Conservation (phyloP, 1,139 yeast genomes). For the Taphrina betulina region DNA sequence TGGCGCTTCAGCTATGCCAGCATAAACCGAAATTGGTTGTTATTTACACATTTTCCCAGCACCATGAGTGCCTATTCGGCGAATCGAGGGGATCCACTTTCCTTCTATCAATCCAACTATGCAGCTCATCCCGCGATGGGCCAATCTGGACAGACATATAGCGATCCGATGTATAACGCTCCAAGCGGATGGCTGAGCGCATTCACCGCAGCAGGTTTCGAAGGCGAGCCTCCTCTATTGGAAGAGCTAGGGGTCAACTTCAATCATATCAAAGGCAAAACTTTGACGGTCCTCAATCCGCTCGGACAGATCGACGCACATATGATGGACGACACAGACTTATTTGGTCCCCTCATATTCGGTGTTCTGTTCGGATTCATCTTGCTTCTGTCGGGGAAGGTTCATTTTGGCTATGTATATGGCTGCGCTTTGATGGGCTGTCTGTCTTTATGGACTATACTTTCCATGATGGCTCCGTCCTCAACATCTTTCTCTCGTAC, state of each 20-base stretch:
- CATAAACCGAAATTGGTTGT: too few relatives aligned
- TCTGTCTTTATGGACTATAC: slow-evolving; percentile 73
- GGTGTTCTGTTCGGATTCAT: slow-evolving; percentile 86
- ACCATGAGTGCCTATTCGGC: slow-evolving; percentile 9
- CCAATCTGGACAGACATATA: slow-evolving; percentile 2
- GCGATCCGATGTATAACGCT: slow-evolving; percentile 1
- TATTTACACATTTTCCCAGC: too few relatives aligned
- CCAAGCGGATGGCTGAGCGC: slow-evolving; percentile 75
- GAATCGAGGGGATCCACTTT: slow-evolving; percentile 11
- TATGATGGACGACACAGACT: slow-evolving; percentile 83
- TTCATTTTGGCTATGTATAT: slow-evolving; percentile 93
- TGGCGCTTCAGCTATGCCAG: too few relatives aligned
- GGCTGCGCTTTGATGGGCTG: slow-evolving; percentile 96
- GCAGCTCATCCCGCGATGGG: not conserved
- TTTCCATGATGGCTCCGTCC: slow-evolving; percentile 74
- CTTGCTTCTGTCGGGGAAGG: slow-evolving; percentile 67
- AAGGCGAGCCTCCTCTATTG: slow-evolving; percentile 87
- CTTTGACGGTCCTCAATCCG: slow-evolving; percentile 83
- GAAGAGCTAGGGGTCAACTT: slow-evolving; percentile 95
- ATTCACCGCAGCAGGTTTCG: slow-evolving; percentile 87
- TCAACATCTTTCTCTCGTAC: slow-evolving; percentile 67
- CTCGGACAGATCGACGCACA: slow-evolving; percentile 60
- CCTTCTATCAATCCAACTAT: slow-evolving; percentile 26
- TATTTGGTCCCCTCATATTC: slow-evolving; percentile 93
- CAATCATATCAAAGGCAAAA: slow-evolving; percentile 78